Evolutionary conservation across 345 rosid genomes (phyloP), one percentile per base, ranked within the genome.

Genomic region (Corymbia maculata): DNA sequence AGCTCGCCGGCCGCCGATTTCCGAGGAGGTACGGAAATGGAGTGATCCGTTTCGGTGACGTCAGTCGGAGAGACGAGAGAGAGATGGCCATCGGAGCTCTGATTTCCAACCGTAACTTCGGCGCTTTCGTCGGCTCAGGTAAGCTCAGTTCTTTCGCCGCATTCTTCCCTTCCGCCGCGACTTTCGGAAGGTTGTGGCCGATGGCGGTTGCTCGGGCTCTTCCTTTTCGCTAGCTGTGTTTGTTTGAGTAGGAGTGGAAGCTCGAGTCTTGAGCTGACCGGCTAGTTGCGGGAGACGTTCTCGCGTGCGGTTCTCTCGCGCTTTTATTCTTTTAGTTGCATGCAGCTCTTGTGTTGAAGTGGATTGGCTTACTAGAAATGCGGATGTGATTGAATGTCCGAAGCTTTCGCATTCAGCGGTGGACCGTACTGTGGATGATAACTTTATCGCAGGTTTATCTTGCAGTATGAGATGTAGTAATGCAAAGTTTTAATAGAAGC

Each of bases 61-160:
- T 22, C 45, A 5, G 64, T 45, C 19, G 21, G 70, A n/a, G 55
- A 75, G 16, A 22, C 50, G 79, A 6, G 42, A 36, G 42, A 30
- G 70, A 79, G 84, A 96, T 97, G 99, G 96, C 96, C 70, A 93
- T 96, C 87, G 97, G 98, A 89, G 92, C 95, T 88, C 92, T 98
- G 91, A 91, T 96, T 93, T 95, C 97, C 24, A 93, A 89, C 93
- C 93, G 95, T 90, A 92, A 91, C 92, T 94, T 94, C 44, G 94
- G 93, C 88, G 92, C 93, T 85, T 93, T 93, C 90, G 87, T 89
- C 92, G 92, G 92, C 88, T 94, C 96, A 92, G 99, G 98, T 95
- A 91, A 4, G 61, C 85, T 50, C 52, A 44, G 26, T 32, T 42
- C 45, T 21, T 51, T n/a, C 52, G n/a, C 61, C n/a, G 14, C 52